Conservation (phyloP, 495 filamentous ascomycete genomes). For the Lichina pygmaea region DNA sequence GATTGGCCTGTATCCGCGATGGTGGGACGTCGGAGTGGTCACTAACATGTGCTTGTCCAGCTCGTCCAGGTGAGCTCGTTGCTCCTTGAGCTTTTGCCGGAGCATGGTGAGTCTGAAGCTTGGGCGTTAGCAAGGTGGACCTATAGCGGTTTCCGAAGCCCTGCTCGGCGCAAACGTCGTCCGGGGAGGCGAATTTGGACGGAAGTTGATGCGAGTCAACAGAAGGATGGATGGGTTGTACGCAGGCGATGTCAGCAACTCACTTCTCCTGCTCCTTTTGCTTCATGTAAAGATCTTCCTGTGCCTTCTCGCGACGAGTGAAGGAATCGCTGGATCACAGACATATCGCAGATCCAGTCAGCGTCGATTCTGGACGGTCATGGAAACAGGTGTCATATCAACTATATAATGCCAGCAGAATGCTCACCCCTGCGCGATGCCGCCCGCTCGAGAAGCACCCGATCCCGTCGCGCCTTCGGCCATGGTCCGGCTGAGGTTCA, state of each 20-base stretch:
- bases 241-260: constrained; percentile 7
- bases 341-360: neutral
- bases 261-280: constrained; percentile 72
- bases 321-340: constrained; percentile 44
- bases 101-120: constrained; percentile 26
- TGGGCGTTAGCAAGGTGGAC: neutral
- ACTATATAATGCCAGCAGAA: neutral
- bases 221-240: too few species aligned
- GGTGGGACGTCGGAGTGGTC: too few species aligned
- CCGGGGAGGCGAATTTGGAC: neutral
- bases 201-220: neutral
- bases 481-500: constrained; percentile 5
- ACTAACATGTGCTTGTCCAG: constrained; percentile 63
- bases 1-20: too few species aligned
- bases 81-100: constrained; percentile 49
- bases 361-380: neutral
- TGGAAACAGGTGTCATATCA: neutral
- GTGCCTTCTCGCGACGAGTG: constrained; percentile 67
- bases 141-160: neutral
- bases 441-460: constrained; percentile 16
- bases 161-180: neutral
- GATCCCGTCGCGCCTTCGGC: constrained; percentile 21
- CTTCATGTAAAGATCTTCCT: constrained; percentile 58
- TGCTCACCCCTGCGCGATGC: constrained; percentile 14
- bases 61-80: constrained; percentile 58